Evolutionary conservation across 768 basidiomycete genomes (phyloP).

Genomic region (Collybiopsis confluens): DNA sequence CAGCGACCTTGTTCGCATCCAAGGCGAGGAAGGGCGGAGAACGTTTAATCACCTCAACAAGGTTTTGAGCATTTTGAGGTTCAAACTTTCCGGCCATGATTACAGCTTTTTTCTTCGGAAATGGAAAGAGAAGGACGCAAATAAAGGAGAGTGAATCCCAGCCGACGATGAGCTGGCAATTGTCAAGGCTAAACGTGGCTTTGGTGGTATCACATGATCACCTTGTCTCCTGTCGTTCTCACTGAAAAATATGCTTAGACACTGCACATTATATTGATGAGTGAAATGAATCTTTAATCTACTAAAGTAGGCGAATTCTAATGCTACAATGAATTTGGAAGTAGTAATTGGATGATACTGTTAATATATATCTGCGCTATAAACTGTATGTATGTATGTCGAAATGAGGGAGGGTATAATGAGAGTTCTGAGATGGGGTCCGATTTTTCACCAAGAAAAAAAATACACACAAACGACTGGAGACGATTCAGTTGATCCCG

Average conservation of each 20-base stretch:
- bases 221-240: not conserved
- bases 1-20: not conserved
- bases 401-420: not conserved
- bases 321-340: not conserved
- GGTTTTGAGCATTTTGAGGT: slow-evolving; percentile 89
- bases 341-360: not conserved
- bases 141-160: not conserved
- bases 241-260: not conserved
- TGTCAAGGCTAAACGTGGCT: not conserved
- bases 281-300: too few relatives aligned
- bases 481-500: slow-evolving; percentile 16
- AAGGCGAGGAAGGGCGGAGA: not conserved
- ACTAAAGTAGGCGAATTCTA: not conserved
- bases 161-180: not conserved
- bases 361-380: not conserved
- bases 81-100: slow-evolving; percentile 66
- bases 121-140: not conserved
- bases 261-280: too few relatives aligned
- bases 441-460: not conserved
- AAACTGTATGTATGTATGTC: not conserved
- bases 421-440: not conserved
- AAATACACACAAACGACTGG: not conserved
- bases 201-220: not conserved
- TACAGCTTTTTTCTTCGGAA: not conserved
- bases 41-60: slow-evolving; percentile 63